Percentiles rank a stretch among this genome's conserved stretches.
These are phyloP conservation scores for Monosporascus sp. DNA, from an alignment of 2,329 filamentous ascomycete genomes.

Conservation along the genomic window DNA sequence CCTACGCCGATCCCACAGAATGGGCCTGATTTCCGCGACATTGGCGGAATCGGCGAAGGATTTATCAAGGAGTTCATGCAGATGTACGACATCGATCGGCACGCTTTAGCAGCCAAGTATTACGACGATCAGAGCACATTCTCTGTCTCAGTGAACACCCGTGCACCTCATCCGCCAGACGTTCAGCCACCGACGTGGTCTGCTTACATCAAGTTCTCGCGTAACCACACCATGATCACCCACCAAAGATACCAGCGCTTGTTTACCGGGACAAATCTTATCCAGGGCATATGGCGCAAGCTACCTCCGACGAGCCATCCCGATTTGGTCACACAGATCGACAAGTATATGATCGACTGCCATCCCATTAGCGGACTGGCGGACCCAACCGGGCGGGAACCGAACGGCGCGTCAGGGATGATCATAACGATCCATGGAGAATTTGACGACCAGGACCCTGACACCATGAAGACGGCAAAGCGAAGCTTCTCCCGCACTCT, in stretches of 20 bases:
- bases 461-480: slow-evolving; percentile 51
- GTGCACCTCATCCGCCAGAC: slow-evolving; percentile 43
- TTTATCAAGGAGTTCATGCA: slow-evolving; percentile 72
- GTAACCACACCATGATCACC: slow-evolving; percentile 69
- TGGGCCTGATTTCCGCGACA: slow-evolving; percentile 68
- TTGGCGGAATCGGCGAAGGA: slow-evolving; percentile 66
- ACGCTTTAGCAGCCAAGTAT: slow-evolving; percentile 55
- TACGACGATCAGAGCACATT: slow-evolving; percentile 76
- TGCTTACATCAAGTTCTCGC: slow-evolving; percentile 69
- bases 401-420: slow-evolving; percentile 68
- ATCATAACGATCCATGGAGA: slow-evolving; percentile 77
- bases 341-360: slow-evolving; percentile 80
- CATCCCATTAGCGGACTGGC: slow-evolving; percentile 66
- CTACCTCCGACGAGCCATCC: slow-evolving; percentile 73
- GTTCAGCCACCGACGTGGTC: slow-evolving; percentile 55
- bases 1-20: slow-evolving; percentile 57
- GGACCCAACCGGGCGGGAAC: slow-evolving; percentile 61
- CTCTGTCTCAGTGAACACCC: slow-evolving; percentile 67
- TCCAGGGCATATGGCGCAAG: slow-evolving; percentile 62
- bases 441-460: slow-evolving; percentile 67
- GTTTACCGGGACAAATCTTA: slow-evolving; percentile 58
- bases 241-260: slow-evolving; percentile 59
- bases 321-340: slow-evolving; percentile 57
- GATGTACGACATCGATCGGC: slow-evolving; percentile 68
- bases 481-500: slow-evolving; percentile 82